Conservation (phyloP, 768 basidiomycete genomes). For the Russula foetens region DNA sequence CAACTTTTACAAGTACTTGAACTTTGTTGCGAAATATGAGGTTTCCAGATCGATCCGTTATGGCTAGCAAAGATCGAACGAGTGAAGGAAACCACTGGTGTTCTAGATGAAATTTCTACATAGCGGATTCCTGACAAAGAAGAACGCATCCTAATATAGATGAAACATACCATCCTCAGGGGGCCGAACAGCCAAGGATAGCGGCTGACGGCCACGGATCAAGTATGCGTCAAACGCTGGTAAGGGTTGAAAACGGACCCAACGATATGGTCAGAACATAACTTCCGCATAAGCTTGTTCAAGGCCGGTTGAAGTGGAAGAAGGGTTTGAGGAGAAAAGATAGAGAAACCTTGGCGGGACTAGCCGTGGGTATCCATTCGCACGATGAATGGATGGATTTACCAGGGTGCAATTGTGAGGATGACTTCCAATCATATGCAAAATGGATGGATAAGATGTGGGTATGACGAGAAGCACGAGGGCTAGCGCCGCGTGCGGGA, state of each 20-base stretch:
- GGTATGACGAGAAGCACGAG: slow-evolving; percentile 21
- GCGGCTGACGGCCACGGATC: slow-evolving; percentile 35
- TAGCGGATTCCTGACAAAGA: not conserved
- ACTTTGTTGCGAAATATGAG: not conserved
- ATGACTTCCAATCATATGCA: slow-evolving; percentile 34
- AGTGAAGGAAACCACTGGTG: slow-evolving; percentile 14
- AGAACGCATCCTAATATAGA: not conserved
- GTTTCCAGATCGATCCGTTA: slow-evolving; percentile 6
- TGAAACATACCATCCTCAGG: slow-evolving; percentile 46
- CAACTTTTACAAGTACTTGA: not conserved
- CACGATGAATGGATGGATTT: slow-evolving; percentile 42
- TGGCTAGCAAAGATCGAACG: slow-evolving; percentile 11
- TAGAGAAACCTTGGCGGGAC: slow-evolving; percentile 7
- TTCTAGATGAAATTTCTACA: slow-evolving; percentile 16
- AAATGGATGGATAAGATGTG: slow-evolving; percentile 33
- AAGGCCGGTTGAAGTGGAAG: slow-evolving; percentile 13
- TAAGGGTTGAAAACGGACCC: slow-evolving; percentile 9
- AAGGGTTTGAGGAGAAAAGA: slow-evolving; percentile 9
- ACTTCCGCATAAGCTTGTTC: slow-evolving; percentile 7
- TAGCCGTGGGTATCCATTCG: slow-evolving; percentile 25
- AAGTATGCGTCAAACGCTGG: not conserved
- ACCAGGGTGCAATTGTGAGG: not conserved
- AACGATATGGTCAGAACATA: slow-evolving; percentile 11
- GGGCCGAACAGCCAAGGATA: slow-evolving; percentile 74
- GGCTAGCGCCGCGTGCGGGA: slow-evolving; percentile 21